Evolutionary conservation across 345 rosid genomes (phyloP).

Genomic region (Camelina sativa): DNA sequence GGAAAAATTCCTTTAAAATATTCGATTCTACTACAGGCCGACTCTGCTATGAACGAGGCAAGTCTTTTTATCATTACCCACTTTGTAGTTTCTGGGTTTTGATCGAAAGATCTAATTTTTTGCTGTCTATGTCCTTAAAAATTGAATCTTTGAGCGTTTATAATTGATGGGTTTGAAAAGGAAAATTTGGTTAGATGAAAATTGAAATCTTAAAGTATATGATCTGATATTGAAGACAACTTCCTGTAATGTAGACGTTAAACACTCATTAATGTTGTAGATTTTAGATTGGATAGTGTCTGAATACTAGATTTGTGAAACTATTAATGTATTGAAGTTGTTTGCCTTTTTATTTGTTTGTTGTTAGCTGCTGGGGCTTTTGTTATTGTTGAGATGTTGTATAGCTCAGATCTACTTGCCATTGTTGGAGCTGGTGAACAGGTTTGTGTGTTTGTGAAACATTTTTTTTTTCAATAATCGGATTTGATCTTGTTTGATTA

Average conservation of each 20-base stretch:
- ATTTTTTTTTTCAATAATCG: not conserved
- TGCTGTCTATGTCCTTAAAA: not conserved
- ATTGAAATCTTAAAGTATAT: not conserved
- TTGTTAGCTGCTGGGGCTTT: slow-evolving; percentile 75
- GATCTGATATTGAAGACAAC: slow-evolving; percentile 4
- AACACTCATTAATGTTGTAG: not conserved
- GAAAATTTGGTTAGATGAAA: not conserved
- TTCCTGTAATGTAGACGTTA: slow-evolving; percentile 23
- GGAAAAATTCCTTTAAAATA: slow-evolving; percentile 73
- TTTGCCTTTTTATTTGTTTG: slow-evolving; percentile 30
- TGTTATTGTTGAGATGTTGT: slow-evolving; percentile 84
- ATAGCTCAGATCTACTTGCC: slow-evolving; percentile 87
- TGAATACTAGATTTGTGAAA: slow-evolving; percentile 16
- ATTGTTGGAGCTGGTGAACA: slow-evolving; percentile 98
- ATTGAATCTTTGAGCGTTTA: not conserved
- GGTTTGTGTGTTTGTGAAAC: slow-evolving; percentile 47
- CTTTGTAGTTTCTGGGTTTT: slow-evolving; percentile 11
- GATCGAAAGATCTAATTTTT: slow-evolving; percentile 3
- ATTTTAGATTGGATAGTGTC: not conserved
- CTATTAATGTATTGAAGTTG: slow-evolving; percentile 22
- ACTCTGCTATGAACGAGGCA: slow-evolving; percentile 83
- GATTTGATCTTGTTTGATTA: slow-evolving; percentile 21
- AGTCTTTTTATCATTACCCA: slow-evolving; percentile 18
- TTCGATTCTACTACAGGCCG: slow-evolving; percentile 80
- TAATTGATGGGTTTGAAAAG: slow-evolving; percentile 21